These are phyloP conservation scores for Penicillium glabrum DNA, from an alignment of 2,329 filamentous ascomycete species.

Conservation along the genomic window DNA sequence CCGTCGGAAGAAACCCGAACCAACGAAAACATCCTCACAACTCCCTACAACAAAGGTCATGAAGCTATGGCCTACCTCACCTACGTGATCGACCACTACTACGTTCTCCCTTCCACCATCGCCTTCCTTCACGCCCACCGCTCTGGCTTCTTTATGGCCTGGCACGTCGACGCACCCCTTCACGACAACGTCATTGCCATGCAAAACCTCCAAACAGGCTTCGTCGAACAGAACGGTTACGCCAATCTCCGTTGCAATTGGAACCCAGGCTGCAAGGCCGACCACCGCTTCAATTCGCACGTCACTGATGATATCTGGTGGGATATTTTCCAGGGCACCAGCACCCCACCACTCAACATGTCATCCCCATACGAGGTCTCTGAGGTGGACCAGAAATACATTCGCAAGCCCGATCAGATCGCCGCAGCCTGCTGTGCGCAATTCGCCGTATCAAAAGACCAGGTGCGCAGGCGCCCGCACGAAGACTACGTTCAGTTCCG, in stretches of 20 bases:
- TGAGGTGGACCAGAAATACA: slow-evolving; percentile 20
- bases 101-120: slow-evolving; percentile 52
- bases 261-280: slow-evolving; percentile 53
- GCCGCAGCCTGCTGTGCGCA: slow-evolving; percentile 65
- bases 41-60: slow-evolving; percentile 45
- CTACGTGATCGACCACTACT: slow-evolving; percentile 49
- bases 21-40: slow-evolving; percentile 27
- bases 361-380: slow-evolving; percentile 14
- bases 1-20: slow-evolving; percentile 25
- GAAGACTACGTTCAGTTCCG: slow-evolving; percentile 58
- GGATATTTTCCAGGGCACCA: slow-evolving; percentile 42
- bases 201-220: slow-evolving; percentile 49
- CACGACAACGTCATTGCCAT: slow-evolving; percentile 57
- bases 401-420: slow-evolving; percentile 51
- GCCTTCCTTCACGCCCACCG: slow-evolving; percentile 61
- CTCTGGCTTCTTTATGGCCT: slow-evolving; percentile 45
- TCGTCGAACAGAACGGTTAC: slow-evolving; percentile 57
- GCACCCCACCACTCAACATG: slow-evolving; percentile 32
- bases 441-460: slow-evolving; percentile 60
- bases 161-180: slow-evolving; percentile 59
- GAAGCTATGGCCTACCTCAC: slow-evolving; percentile 51
- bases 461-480: slow-evolving; percentile 49
- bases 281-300: slow-evolving; percentile 35
- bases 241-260: slow-evolving; percentile 62
- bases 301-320: slow-evolving; percentile 38